These are phyloP conservation scores for Mycena rebaudengoi DNA, from an alignment of 768 basidiomycete species.

Conservation along the genomic window DNA sequence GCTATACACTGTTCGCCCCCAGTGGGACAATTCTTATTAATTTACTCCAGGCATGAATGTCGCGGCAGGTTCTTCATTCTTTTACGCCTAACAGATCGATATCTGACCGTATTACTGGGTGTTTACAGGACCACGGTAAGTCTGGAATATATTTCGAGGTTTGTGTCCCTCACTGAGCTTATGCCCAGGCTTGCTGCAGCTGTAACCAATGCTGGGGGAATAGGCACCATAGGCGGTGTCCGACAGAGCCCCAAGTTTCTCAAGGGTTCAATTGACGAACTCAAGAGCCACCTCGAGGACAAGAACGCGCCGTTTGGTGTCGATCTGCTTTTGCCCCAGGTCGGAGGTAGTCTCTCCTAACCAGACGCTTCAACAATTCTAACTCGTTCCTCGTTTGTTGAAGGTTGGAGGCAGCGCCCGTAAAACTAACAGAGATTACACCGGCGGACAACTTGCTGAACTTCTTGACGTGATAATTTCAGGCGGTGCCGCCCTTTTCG, in stretches of 20 bases:
- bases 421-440: conserved; percentile 89
- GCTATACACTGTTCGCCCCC: not conserved
- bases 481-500: conserved; percentile 78
- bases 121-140: no score
- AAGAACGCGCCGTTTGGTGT: conserved; percentile 82
- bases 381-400: conserved; percentile 86
- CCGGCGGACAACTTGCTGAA: conserved; percentile 77
- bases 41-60: conserved; percentile 80
- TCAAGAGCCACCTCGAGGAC: conserved; percentile 80
- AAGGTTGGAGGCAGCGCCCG: conserved; percentile 84
- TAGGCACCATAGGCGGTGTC: conserved; percentile 89
- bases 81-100: no score
- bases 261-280: conserved; percentile 69
- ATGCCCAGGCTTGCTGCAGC: conserved; percentile 75
- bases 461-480: conserved; percentile 83
- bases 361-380: no score
- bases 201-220: conserved; percentile 91
- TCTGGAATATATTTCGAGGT: no score
- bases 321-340: conserved; percentile 83
- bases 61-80: conserved; percentile 65
- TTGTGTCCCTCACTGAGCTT: no score
- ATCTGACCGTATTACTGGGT: no score
- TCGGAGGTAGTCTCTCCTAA: no score
- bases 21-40: not conserved
- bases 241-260: conserved; percentile 79